Evolutionary conservation across 306 rosid genomes (phyloP).

Genomic region (Chamaecrista fasciculata): DNA sequence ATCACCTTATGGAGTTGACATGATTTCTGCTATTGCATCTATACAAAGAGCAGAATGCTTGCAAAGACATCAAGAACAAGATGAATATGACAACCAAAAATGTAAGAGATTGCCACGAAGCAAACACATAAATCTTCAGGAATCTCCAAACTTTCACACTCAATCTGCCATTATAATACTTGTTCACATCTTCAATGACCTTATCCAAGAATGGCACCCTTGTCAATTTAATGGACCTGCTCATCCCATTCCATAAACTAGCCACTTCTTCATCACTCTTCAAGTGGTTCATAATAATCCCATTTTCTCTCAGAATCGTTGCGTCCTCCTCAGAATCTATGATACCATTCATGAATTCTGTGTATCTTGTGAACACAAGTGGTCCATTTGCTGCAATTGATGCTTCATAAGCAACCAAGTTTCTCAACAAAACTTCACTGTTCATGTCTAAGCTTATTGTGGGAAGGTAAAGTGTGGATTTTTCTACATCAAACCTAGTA

Average conservation of each 20-base stretch:
- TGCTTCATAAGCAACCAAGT: conserved; percentile 80
- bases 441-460: conserved; percentile 49
- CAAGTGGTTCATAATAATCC: conserved; percentile 65
- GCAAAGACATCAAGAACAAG: conserved; percentile 51
- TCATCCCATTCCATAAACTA: conserved; percentile 81
- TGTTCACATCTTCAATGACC: conserved; percentile 79
- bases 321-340: conserved; percentile 77
- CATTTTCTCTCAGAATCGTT: conserved; percentile 62
- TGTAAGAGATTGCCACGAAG: conserved; percentile 65
- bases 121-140: conserved; percentile 54
- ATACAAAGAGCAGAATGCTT: conserved; percentile 42
- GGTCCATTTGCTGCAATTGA: conserved; percentile 60
- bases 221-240: conserved; percentile 73
- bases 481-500: conserved; percentile 50
- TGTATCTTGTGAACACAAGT: conserved; percentile 69
- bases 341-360: conserved; percentile 81
- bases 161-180: conserved; percentile 52
- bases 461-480: conserved; percentile 59
- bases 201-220: conserved; percentile 75
- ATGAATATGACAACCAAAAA: conserved; percentile 52
- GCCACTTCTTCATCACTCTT: conserved; percentile 77
- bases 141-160: conserved; percentile 52
- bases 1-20: neutral
- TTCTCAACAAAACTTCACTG: conserved; percentile 59
- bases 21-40: conserved; percentile 21